Evolutionary conservation across 306 rosid species (phyloP), one percentile per base, ranked within the genome.

Genomic region (Dalbergia cochinchinensis): DNA sequence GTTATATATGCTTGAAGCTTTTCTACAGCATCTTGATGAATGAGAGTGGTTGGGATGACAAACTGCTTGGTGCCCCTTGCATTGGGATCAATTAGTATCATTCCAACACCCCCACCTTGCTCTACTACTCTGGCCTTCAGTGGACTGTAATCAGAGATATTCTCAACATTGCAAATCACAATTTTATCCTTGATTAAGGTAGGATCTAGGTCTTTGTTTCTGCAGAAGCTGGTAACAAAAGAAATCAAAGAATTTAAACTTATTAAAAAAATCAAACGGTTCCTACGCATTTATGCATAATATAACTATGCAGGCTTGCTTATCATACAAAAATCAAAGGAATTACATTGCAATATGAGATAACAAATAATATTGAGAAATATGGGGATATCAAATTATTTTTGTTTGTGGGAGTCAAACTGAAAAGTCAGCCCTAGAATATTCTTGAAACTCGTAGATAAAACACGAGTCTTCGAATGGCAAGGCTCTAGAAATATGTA

Each of bases 81-180:
- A 66, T 76, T 74, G 65, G 90, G 87, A 76, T 92, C 97, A 58
- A 89, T 85, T 31, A 87, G 91, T 74, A 90, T 90, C 91, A 89
- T 86, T 78, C 97, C 93, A 73, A 89, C 92, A 19, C 89, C 94
- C 42, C 92, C 93, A 65, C 92, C 93, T 75, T 88, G 73, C 79
- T 37, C 79, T 80, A 87, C 58, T 61, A 19, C 11, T n/a, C 33
- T 39, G 75, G 90, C 79, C 82, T 88, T 92, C 31, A 71, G 58
- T 69, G 0, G 5, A 55, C 89, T 82, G 44, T 73, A 19, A 82
- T 88, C 93, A 5, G n/a, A 34, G 57, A 87, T 19, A 15, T 18
- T 54, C 84, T 90, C 92, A 47, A 69, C 74, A 14, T 91, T 83
- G 76, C 94, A 90, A 31, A 92, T 88, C 69, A 88, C 93, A 16